These are phyloP conservation scores for Ilex paraguariensis DNA, from an alignment of 305 asterid species.

Conservation along the genomic window DNA sequence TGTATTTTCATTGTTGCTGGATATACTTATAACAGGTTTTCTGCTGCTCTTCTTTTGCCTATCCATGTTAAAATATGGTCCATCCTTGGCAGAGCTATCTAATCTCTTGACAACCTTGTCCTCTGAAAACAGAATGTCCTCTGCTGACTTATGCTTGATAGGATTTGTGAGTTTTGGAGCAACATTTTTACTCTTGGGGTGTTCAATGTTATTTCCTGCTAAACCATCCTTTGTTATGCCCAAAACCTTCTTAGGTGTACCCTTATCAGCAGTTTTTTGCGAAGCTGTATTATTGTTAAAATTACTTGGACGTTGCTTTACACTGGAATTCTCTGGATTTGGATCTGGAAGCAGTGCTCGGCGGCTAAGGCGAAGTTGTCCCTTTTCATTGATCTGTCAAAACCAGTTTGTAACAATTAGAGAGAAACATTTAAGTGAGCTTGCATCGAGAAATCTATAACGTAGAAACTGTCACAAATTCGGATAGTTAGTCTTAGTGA, in stretches of 20 bases:
- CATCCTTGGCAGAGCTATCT: conserved; percentile 38
- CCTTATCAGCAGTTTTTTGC: conserved; percentile 38
- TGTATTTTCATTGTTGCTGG: conserved; percentile 41
- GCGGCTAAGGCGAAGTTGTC: conserved; percentile 89
- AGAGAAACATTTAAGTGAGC: neutral
- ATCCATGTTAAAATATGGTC: conserved; percentile 29
- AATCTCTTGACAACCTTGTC: conserved; percentile 42
- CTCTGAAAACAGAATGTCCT: conserved; percentile 17
- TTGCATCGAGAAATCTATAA: too few relatives aligned
- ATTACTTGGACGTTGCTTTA: conserved; percentile 36
- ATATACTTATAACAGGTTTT: conserved; percentile 26
- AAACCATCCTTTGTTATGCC: conserved; percentile 26
- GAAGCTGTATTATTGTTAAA: conserved; percentile 33
- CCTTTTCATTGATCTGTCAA: conserved; percentile 87
- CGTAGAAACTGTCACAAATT: too few relatives aligned
- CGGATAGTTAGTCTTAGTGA: too few relatives aligned
- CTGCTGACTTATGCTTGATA: conserved; percentile 21
- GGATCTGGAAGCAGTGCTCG: conserved; percentile 88
- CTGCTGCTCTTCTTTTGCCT: conserved; percentile 34
- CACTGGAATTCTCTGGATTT: conserved; percentile 38
- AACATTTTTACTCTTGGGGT: conserved; percentile 20
- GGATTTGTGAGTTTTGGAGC: conserved; percentile 11
- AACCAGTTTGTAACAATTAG: conserved; percentile 7
- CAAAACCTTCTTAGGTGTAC: conserved; percentile 27
- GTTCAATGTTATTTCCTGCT: conserved; percentile 22